Base-by-base conservation (phyloP, 352 stramenopile species). In the Phytophthora syringae region DNA sequence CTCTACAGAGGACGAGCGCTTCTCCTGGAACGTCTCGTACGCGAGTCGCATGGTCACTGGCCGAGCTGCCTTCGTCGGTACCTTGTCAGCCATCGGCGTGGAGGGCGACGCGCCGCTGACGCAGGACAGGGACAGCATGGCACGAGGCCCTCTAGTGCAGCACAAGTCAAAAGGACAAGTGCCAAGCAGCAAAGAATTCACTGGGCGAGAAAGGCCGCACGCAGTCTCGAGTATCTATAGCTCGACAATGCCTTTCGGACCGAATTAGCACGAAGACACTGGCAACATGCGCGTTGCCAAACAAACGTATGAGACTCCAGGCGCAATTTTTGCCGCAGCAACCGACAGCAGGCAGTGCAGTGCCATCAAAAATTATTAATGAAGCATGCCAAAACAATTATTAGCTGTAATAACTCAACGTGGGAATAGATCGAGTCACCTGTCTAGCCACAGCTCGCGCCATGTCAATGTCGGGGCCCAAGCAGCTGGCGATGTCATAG, bases 21-120 rank as follows among this genome's bases (percentile, higher is more conserved):
- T 75, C 47, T 75, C 66, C 30, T 64, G 13, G 42, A 79, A 67
- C n/a, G 70, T 76, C 53, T 79, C 70, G 48, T 79, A 79, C 21
- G 60, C 66, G 16, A 77, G 39, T 44, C 55, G 52, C 42, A 67
- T 69, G 36, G 22, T 59, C 25, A 22, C 9, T 16, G 52, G 43
- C 13, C 5, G 34, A 40, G n/a, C 20, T 32, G 27, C 27, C 27
- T 44, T 45, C 3, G 49, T 30, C 13, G 32, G 32, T 12, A 58
- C 32, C 52, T 70, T 61, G 40, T 39, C 22, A 21, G 37, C 52
- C 34, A 25, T 70, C n/a, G 69, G 64, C 11, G 69, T 71, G 13
- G 55, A 74, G 5, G 64, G 59, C 9, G 58, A 28, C 22, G 44
- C 52, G 22, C 34, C 18, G n/a, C n/a, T 60, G 20, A 57, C 60